Conservation (phyloP, 495 filamentous ascomycete genomes). For the Penicillium coffeae region DNA sequence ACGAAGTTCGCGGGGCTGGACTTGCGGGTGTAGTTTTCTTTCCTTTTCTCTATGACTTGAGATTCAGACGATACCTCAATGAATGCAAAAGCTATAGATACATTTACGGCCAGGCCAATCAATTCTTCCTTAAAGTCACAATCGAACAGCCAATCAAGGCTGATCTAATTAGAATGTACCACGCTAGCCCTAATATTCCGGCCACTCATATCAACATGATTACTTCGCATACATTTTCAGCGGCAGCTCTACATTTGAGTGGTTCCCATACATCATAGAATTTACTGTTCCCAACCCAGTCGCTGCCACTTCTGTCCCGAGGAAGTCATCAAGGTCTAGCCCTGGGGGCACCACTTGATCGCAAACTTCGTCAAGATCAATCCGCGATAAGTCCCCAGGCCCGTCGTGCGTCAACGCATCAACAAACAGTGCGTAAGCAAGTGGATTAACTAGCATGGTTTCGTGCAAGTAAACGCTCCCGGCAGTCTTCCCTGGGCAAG, state of each 20-base stretch:
- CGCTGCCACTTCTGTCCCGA: conserved; percentile 27
- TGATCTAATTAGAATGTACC: not conserved
- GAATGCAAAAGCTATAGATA: conserved; percentile 6
- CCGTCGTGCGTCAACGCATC: conserved; percentile 42
- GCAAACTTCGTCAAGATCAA: conserved; percentile 29
- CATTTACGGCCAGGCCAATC: not conserved
- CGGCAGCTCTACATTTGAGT: conserved; percentile 1
- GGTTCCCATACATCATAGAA: conserved; percentile 5
- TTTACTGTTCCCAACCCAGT: conserved; percentile 2
- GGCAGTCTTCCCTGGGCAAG: conserved; percentile 26
- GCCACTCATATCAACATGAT: not conserved
- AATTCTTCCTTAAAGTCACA: not conserved
- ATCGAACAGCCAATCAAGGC: not conserved
- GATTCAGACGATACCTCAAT: conserved; percentile 16
- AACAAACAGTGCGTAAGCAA: conserved; percentile 34
- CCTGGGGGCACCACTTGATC: conserved; percentile 24
- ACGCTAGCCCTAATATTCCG: too few relatives aligned
- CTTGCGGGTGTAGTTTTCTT: conserved; percentile 1
- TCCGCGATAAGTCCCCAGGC: conserved; percentile 25
- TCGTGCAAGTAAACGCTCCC: conserved; percentile 39
- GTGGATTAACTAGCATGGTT: conserved; percentile 35
- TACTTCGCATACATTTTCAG: conserved; percentile 5
- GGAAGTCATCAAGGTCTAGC: conserved; percentile 29
- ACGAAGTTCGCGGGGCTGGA: conserved; percentile 6
- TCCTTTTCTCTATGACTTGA: conserved; percentile 10